Percentiles rank a stretch among this genome's conserved stretches.
phyloP scores from a whole-genome alignment of 257 asterid genomes.

The Marsdenia floribunda region DNA sequence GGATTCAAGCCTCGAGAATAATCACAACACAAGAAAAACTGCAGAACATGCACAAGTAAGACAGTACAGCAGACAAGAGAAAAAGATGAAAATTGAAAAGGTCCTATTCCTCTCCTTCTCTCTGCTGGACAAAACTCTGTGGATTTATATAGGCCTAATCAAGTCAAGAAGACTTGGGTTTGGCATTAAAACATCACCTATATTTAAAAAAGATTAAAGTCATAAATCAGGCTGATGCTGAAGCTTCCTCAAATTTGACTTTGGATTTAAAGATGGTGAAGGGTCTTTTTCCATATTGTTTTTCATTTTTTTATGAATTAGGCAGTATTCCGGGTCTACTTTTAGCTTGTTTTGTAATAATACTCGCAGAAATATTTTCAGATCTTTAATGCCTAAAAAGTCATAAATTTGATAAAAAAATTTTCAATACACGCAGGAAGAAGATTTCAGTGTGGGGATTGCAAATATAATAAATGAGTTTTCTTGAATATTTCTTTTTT shows the following conservation, averaged over 20 bases:
- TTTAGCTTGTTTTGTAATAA: background rate
- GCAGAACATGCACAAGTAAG: background rate
- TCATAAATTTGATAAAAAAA: background rate
- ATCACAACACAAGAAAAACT: background rate
- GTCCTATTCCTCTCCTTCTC: background rate
- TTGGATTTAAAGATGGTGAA: conserved; percentile 23
- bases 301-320: background rate
- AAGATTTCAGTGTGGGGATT: background rate
- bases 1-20: background rate
- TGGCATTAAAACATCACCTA: conserved; percentile 8
- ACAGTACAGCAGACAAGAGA: background rate
- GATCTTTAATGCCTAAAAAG: conserved; percentile 3
- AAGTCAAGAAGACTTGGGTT: background rate
- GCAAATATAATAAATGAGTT: background rate
- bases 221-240: conserved; percentile 24
- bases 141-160: conserved; percentile 30
- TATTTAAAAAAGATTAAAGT: conserved; percentile 12
- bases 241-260: conserved; percentile 39
- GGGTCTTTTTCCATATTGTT: conserved; percentile 20
- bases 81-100: background rate
- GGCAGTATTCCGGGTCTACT: conserved; percentile 4
- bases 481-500: background rate
- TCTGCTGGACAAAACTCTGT: conserved; percentile 8
- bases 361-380: background rate
- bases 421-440: background rate